These are phyloP conservation scores for Calamus simplicifolius DNA, from an alignment of 176 grass and related monocot species.

Conservation along the genomic window DNA sequence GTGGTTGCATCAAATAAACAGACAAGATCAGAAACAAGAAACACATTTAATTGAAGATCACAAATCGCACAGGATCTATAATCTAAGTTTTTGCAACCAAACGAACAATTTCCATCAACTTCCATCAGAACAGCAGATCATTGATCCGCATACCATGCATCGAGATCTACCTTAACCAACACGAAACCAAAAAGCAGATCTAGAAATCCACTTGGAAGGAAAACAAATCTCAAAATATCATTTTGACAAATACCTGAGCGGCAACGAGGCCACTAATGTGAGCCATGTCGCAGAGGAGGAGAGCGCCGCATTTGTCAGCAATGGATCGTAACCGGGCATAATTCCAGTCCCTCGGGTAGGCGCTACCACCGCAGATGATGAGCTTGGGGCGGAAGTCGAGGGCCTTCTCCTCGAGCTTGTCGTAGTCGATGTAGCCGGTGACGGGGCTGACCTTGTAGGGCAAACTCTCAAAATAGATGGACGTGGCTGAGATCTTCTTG, in stretches of 20 bases:
- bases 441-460: constrained; percentile 15
- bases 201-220: background rate
- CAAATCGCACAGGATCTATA: too few relatives aligned
- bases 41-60: too few relatives aligned
- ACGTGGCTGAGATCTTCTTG: constrained; percentile 16
- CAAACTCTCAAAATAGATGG: constrained; percentile 17
- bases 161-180: too few relatives aligned
- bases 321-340: constrained; percentile 11
- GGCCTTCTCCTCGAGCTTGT: constrained; percentile 19
- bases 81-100: too few relatives aligned
- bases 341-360: constrained; percentile 9
- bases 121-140: too few relatives aligned
- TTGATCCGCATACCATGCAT: too few relatives aligned
- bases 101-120: too few relatives aligned
- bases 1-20: too few relatives aligned
- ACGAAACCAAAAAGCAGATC: background rate
- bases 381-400: constrained; percentile 20
- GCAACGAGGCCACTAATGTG: constrained; percentile 18
- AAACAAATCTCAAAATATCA: background rate
- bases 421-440: constrained; percentile 19
- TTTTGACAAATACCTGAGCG: background rate
- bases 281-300: constrained; percentile 15
- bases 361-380: constrained; percentile 14
- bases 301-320: constrained; percentile 10
- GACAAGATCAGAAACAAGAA: too few relatives aligned